These are phyloP conservation scores for Lasiodiplodia gonubiensis DNA, from an alignment of 2,329 filamentous ascomycete genomes.

Conservation along the genomic window DNA sequence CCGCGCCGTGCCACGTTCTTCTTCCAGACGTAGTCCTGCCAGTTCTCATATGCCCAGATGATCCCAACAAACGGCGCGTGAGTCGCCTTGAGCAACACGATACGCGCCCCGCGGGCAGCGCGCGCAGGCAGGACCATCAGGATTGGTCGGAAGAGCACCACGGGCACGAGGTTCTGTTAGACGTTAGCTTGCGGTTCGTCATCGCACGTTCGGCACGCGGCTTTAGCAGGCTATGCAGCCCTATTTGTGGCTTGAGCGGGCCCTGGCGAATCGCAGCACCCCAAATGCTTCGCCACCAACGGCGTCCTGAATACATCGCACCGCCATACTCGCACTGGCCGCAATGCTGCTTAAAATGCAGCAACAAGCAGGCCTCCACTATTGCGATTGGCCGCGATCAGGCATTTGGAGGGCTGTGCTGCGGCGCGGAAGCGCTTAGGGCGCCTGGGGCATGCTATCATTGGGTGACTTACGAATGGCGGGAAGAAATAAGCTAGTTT, in stretches of 20 bases:
- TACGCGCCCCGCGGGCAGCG: constrained; percentile 65
- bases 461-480: constrained; percentile 49
- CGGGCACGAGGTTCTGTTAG: constrained; percentile 71
- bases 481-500: constrained; percentile 56
- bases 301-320: not conserved
- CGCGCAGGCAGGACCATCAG: constrained; percentile 70
- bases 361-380: not conserved
- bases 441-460: constrained; percentile 17
- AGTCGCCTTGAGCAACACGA: constrained; percentile 63
- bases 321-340: constrained; percentile 22
- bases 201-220: constrained; percentile 15
- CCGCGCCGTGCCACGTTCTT: constrained; percentile 20
- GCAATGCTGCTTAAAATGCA: not conserved
- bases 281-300: constrained; percentile 30
- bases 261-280: constrained; percentile 24
- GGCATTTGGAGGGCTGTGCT: constrained; percentile 13
- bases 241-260: constrained; percentile 25
- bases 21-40: constrained; percentile 36
- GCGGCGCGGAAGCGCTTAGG: constrained; percentile 15
- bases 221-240: constrained; percentile 28
- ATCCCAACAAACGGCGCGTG: constrained; percentile 71
- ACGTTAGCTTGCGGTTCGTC: constrained; percentile 34
- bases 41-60: constrained; percentile 70
- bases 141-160: constrained; percentile 75
- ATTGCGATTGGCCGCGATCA: not conserved